Conservation (phyloP, 2,329 filamentous ascomycete species). For the Geosmithia putterillii region DNA sequence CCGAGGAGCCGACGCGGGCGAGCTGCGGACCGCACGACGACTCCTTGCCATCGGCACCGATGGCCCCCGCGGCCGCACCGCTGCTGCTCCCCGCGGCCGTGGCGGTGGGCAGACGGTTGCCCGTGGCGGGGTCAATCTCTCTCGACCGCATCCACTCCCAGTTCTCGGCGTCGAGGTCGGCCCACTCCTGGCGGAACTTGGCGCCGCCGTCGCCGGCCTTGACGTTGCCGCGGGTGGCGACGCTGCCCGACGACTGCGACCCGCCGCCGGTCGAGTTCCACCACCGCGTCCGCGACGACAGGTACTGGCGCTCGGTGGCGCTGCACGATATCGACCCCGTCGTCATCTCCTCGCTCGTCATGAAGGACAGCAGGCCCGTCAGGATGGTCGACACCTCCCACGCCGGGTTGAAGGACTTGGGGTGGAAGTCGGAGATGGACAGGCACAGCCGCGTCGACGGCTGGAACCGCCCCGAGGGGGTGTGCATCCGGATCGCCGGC, state of each 20-base stretch:
- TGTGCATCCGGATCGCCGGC: conserved; percentile 98
- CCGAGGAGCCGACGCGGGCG: conserved; percentile 40
- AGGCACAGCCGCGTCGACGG: conserved; percentile 85
- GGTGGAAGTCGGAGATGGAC: conserved; percentile 95
- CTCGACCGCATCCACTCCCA: conserved; percentile 83
- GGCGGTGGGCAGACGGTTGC: conserved; percentile 44
- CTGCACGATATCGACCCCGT: conserved; percentile 77
- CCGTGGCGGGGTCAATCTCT: conserved; percentile 66
- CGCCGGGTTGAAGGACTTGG: conserved; percentile 93
- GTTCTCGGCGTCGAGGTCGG: conserved; percentile 80
- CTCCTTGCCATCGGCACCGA: conserved; percentile 36
- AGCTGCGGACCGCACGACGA: conserved; percentile 39
- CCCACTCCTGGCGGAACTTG: conserved; percentile 84
- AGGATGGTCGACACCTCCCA: conserved; percentile 98
- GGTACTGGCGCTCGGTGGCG: conserved; percentile 63
- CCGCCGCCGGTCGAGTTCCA: conserved; percentile 95
- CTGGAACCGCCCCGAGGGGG: conserved; percentile 88
- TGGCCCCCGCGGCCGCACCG: too few relatives aligned
- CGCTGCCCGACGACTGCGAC: conserved; percentile 44
- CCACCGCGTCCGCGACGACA: conserved; percentile 73
- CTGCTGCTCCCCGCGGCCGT: too few relatives aligned
- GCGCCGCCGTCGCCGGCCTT: conserved; percentile 86
- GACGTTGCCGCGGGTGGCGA: conserved; percentile 59
- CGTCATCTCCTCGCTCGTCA: conserved; percentile 98
- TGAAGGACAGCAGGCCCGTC: conserved; percentile 88